These are phyloP conservation scores for Sporothrix protearum DNA, from an alignment of 2,329 filamentous ascomycete species.

Conservation along the genomic window DNA sequence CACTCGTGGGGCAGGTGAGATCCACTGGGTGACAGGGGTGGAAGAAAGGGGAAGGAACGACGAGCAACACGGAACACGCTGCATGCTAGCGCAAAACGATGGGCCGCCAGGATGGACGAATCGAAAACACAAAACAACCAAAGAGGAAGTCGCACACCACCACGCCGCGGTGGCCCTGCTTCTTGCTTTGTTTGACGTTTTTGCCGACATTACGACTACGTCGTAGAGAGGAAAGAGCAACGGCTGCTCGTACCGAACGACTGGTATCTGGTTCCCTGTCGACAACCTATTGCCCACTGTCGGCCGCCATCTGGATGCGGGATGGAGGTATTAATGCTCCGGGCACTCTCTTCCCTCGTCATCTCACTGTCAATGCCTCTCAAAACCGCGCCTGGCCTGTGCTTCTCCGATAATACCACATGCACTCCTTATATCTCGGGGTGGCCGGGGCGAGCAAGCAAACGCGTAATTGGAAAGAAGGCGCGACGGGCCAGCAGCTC, in stretches of 20 bases:
- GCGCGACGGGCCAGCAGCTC: background rate
- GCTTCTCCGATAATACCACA: conserved; percentile 5
- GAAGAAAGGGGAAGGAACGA: conserved; percentile 1
- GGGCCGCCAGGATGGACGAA: background rate
- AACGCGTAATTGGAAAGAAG: background rate
- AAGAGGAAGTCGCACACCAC: conserved; percentile 16
- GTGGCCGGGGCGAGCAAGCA: background rate
- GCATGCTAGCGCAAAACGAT: conserved; percentile 4
- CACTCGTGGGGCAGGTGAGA: conserved; percentile 25
- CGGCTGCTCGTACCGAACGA: conserved; percentile 1
- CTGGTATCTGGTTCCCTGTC: conserved; percentile 9
- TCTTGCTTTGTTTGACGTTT: background rate
- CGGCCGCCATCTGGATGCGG: background rate
- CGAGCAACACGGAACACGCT: conserved; percentile 11
- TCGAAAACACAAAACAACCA: conserved; percentile 12
- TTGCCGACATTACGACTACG: background rate
- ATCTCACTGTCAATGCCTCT: conserved; percentile 16
- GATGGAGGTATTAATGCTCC: background rate
- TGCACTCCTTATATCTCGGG: conserved; percentile 16
- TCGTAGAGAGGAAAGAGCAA: background rate
- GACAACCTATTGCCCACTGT: background rate
- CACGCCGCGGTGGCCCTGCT: background rate
- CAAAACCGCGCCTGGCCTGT: background rate
- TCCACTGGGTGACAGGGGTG: conserved; percentile 24
- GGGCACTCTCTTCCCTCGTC: background rate